A percentile compares a stretch with the other conserved stretches of the same genome.
phyloP scores from a whole-genome alignment of 257 asterid species.

The Ehretia macrophylla region DNA sequence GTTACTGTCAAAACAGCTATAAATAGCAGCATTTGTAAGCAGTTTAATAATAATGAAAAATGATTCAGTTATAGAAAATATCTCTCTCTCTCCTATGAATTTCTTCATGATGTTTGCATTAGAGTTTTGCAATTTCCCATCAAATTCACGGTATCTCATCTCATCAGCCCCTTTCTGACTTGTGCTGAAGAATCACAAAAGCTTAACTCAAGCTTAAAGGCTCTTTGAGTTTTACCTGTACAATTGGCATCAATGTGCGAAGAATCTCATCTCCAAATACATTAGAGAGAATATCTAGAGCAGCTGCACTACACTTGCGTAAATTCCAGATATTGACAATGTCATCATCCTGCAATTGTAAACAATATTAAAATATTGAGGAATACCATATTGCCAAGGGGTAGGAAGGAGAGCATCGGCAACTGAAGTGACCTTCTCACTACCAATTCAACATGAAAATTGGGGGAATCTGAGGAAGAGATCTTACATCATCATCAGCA shows the following conservation, averaged over 20 bases:
- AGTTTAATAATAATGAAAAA: too few species aligned
- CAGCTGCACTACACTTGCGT: slow-evolving; percentile 84
- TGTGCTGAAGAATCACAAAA: too few species aligned
- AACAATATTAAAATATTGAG: not conserved
- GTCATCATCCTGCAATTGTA: slow-evolving; percentile 44
- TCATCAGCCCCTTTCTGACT: too few species aligned
- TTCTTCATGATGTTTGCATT: too few species aligned
- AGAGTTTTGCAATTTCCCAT: not conserved
- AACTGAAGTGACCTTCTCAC: too few species aligned
- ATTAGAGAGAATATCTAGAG: slow-evolving; percentile 60
- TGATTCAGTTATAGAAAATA: too few species aligned
- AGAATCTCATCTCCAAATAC: slow-evolving; percentile 89
- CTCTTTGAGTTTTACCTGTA: slow-evolving; percentile 43
- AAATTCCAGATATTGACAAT: slow-evolving; percentile 87
- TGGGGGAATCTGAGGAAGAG: not conserved
- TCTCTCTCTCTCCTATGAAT: too few species aligned
- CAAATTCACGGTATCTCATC: too few species aligned
- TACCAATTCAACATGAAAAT: too few species aligned
- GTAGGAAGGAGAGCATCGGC: too few species aligned
- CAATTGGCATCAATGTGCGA: slow-evolving; percentile 83
- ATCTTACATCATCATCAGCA: slow-evolving; percentile 70
- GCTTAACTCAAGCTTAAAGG: not conserved
- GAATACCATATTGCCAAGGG: not conserved
- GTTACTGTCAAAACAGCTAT: too few species aligned
- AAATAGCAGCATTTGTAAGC: too few species aligned